Conservation (phyloP, 2,329 filamentous ascomycete genomes). For the Hypoxylon sp. region DNA sequence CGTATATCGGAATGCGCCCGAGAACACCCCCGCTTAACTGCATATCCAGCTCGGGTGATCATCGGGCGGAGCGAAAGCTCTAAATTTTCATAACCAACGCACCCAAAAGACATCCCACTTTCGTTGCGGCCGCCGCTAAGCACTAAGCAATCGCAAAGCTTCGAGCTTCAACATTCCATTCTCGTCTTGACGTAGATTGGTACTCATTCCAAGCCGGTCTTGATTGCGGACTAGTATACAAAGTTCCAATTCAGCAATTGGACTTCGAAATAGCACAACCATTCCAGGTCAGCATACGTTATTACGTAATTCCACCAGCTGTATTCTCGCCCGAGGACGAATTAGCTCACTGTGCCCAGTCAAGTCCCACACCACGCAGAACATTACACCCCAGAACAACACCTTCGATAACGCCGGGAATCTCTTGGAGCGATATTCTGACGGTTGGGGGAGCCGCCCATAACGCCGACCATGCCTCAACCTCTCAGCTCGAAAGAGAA, state of each 20-base stretch:
- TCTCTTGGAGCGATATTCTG: conserved; percentile 8
- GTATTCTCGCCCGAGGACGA: conserved; percentile 10
- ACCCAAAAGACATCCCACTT: conserved; percentile 38
- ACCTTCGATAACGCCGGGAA: conserved; percentile 8
- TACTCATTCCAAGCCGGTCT: conserved; percentile 10
- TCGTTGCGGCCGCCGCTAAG: conserved; percentile 16
- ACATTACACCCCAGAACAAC: conserved; percentile 3
- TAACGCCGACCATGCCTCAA: conserved; percentile 72
- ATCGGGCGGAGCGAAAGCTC: conserved; percentile 37
- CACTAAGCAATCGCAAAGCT: conserved; percentile 37
- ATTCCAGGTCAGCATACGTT: conserved; percentile 10
- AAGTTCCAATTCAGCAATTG: not conserved
- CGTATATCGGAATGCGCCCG: conserved; percentile 1
- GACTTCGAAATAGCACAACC: no score
- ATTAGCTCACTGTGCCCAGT: conserved; percentile 27
- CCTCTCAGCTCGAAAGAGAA: conserved; percentile 88
- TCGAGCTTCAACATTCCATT: conserved; percentile 36
- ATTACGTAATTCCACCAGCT: conserved; percentile 14
- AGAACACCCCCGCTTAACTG: conserved; percentile 4
- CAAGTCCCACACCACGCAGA: conserved; percentile 12
- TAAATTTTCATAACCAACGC: conserved; percentile 27
- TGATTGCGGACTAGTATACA: not conserved
- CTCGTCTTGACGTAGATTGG: not conserved
- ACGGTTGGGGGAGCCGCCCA: conserved; percentile 38
- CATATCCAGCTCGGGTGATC: conserved; percentile 29